phyloP scores from a whole-genome alignment of 768 basidiomycete genomes.

The Serendipita sp. region DNA sequence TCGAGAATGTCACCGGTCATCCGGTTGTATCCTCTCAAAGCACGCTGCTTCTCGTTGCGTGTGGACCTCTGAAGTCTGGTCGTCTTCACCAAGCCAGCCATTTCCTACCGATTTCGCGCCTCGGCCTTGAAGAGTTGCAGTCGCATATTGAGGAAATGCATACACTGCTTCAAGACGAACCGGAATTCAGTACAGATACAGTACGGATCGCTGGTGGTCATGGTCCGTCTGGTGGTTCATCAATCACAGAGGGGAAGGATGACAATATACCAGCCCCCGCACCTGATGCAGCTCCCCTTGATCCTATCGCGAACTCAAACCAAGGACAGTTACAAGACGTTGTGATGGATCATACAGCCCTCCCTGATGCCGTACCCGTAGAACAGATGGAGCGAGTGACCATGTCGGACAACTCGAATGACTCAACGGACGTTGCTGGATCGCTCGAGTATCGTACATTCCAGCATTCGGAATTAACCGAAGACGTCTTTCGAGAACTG shows the following conservation, averaged over 20 bases:
- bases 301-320: too few relatives aligned
- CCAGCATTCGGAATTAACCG: slow-evolving; percentile 32
- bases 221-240: too few relatives aligned
- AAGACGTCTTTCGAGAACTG: slow-evolving; percentile 42
- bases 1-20: slow-evolving; percentile 44
- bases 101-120: slow-evolving; percentile 70
- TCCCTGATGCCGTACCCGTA: slow-evolving; percentile 7
- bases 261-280: too few relatives aligned
- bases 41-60: slow-evolving; percentile 13
- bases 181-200: too few relatives aligned
- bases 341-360: slow-evolving; percentile 9
- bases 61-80: slow-evolving; percentile 44
- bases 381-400: slow-evolving; percentile 15
- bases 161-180: slow-evolving; percentile 21
- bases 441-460: slow-evolving; percentile 16
- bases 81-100: slow-evolving; percentile 50
- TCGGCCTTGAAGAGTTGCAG: slow-evolving; percentile 44
- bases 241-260: too few relatives aligned
- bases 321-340: too few relatives aligned
- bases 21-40: slow-evolving; percentile 29
- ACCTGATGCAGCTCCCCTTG: too few relatives aligned
- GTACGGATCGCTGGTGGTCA: too few relatives aligned
- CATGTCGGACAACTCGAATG: slow-evolving; percentile 4
- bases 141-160: slow-evolving; percentile 57
- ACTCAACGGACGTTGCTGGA: not conserved